Base-by-base conservation (phyloP, 179 eudicot genomes). In the Silene noctiflora region DNA sequence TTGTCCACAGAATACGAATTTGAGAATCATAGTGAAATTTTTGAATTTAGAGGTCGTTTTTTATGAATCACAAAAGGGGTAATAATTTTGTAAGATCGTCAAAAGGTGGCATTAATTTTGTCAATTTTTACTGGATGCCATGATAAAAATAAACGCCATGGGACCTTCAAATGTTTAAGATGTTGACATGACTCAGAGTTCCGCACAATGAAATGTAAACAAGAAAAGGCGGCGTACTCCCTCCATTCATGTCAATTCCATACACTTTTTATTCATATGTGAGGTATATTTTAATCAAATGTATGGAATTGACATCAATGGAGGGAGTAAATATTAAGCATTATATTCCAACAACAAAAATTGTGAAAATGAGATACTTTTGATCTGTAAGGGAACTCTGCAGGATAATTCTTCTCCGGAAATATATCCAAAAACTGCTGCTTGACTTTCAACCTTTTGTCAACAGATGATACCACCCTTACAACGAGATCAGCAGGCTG, bases 381-480 rank as follows among this genome's bases (percentile, higher is more conserved):
- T 72, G 96, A 90, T 85, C 87, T 88, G 81, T 92, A 94, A 61
- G 89, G 90, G 64, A 94, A 86, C 73, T 92, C 91, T 76, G 84
- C 77, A 14, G 97, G 98, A 76, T 94, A 94, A 76, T 76, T 81
- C 81, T 87, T 83, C 69, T 82, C 88, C 11, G 84, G 86, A 82
- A 91, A 81, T 66, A 91, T 84, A 79, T 92, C 89, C 69, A 87
- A 76, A 81, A 89, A 91, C 72, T 86, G 92, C 86, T 88, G 90
- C 84, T 88, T 92, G 68, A 94, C 98, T 83, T 86, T 84, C 84
- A 90, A 73, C 42, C 60, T 74, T 79, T 90, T 94, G 77, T 89
- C 82, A 71, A 90, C 89, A 73, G 92, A 86, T 80, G 89, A 84
- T 44, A 92, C 98, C 83, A 91, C 96, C 78, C 96, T 88, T 48